Percentiles rank a stretch among this genome's conserved stretches.
phyloP scores from a whole-genome alignment of 1,284 basidiomycete species.

The Cutaneotrichosporon sp. region DNA sequence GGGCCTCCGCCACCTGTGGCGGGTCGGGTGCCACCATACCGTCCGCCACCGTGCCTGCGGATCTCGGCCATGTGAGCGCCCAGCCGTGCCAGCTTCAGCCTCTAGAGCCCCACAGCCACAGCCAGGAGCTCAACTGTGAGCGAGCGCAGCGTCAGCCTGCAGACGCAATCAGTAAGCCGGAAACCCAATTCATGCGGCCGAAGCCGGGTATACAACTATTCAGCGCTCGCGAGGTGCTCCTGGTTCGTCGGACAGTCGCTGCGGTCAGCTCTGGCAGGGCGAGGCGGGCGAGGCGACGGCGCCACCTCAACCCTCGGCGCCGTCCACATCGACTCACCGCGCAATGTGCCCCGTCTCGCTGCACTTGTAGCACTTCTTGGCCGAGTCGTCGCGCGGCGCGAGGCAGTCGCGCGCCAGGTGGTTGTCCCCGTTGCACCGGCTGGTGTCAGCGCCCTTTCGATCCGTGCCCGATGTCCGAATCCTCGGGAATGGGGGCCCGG shows the following conservation, averaged over 20 bases:
- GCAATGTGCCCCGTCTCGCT: constrained; percentile 53
- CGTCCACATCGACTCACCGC: constrained; percentile 21
- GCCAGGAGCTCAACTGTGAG: too few relatives aligned
- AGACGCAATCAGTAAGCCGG: background rate
- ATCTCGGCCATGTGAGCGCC: too few relatives aligned
- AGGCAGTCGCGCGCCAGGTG: constrained; percentile 54
- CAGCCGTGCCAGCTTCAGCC: too few relatives aligned
- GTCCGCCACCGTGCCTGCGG: too few relatives aligned
- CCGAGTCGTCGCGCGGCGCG: constrained; percentile 46
- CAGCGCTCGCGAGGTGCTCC: background rate
- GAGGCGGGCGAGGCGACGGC: background rate
- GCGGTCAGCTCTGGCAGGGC: too few relatives aligned
- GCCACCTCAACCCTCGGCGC: background rate
- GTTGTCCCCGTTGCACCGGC: constrained; percentile 53
- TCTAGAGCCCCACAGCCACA: too few relatives aligned
- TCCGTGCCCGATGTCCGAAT: too few relatives aligned
- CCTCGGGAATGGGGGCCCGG: too few relatives aligned
- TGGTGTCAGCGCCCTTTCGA: constrained; percentile 16
- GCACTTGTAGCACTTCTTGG: constrained; percentile 54
- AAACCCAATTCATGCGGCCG: background rate
- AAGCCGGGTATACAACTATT: background rate
- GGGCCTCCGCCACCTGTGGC: too few relatives aligned
- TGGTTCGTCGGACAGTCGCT: constrained; percentile 12
- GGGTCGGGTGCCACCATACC: too few relatives aligned
- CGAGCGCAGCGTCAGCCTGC: too few relatives aligned